phyloP scores from a whole-genome alignment of 805 yeast genomes.

The Kregervanrija pseudodelftensis region DNA sequence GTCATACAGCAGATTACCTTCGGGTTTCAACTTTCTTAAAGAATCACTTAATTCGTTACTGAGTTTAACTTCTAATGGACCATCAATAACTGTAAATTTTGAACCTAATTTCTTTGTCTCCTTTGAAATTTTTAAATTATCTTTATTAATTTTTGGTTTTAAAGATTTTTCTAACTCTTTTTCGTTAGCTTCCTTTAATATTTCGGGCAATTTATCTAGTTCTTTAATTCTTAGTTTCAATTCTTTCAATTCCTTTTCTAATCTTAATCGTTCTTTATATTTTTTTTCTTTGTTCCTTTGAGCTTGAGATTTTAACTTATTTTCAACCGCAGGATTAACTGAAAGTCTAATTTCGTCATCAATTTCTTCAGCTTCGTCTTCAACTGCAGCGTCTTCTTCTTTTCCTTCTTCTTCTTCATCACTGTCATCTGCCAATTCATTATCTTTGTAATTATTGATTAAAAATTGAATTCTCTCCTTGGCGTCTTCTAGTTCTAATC shows the following conservation, averaged over 20 bases:
- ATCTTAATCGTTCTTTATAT: constrained; percentile 49
- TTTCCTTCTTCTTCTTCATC: constrained; percentile 30
- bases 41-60: constrained; percentile 86
- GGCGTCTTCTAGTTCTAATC: constrained; percentile 54
- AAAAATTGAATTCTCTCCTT: constrained; percentile 56
- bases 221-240: constrained; percentile 56
- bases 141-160: constrained; percentile 11
- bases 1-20: constrained; percentile 80
- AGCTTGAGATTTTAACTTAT: constrained; percentile 67
- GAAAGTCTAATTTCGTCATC: constrained; percentile 43
- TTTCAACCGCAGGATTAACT: constrained; percentile 59
- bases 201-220: constrained; percentile 43
- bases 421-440: constrained; percentile 41
- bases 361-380: constrained; percentile 25
- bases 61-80: constrained; percentile 67
- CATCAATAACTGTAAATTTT: constrained; percentile 35
- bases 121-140: constrained; percentile 20
- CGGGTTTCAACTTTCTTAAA: constrained; percentile 77
- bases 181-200: constrained; percentile 24
- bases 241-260: constrained; percentile 47
- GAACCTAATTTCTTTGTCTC: constrained; percentile 33
- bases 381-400: constrained; percentile 29
- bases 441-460: constrained; percentile 54
- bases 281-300: constrained; percentile 67
- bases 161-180: constrained; percentile 4